Percentiles rank a stretch among this genome's conserved stretches.
phyloP scores from a whole-genome alignment of 768 basidiomycete genomes.

The Pleurotus giganteus region DNA sequence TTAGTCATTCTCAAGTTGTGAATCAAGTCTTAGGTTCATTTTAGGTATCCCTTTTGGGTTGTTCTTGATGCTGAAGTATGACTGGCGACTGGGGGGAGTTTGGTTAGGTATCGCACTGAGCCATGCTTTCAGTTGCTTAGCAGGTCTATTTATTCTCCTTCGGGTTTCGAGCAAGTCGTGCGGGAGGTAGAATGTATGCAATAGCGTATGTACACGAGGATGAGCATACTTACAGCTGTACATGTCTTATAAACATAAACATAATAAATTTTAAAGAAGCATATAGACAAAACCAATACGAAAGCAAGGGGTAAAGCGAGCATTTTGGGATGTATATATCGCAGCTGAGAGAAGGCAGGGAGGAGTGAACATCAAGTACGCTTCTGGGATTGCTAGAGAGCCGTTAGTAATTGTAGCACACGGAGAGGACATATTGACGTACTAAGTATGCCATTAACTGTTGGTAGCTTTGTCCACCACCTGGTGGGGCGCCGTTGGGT shows the following conservation, averaged over 20 bases:
- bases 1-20: not conserved
- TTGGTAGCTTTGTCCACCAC: constrained; percentile 43
- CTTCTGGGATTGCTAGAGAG: constrained; percentile 31
- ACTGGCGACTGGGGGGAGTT: constrained; percentile 9
- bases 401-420: not conserved
- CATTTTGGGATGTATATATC: not conserved
- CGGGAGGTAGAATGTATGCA: not conserved
- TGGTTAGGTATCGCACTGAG: constrained; percentile 9
- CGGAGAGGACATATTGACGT: constrained; percentile 20
- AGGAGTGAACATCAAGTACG: constrained; percentile 1
- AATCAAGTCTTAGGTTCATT: not conserved
- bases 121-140: not conserved
- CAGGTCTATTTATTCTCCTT: constrained; percentile 7
- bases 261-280: not conserved
- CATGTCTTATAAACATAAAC: too few relatives aligned
- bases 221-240: not conserved
- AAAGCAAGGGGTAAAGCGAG: not conserved
- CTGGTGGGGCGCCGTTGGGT: constrained; percentile 37
- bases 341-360: not conserved
- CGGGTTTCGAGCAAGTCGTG: not conserved
- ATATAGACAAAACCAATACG: not conserved
- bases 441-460: constrained; percentile 73
- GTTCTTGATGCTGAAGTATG: constrained; percentile 1
- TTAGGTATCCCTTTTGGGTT: constrained; percentile 11
- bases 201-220: not conserved